These are phyloP conservation scores for Amanita phalloides DNA, from an alignment of 768 basidiomycete genomes.

Conservation along the genomic window DNA sequence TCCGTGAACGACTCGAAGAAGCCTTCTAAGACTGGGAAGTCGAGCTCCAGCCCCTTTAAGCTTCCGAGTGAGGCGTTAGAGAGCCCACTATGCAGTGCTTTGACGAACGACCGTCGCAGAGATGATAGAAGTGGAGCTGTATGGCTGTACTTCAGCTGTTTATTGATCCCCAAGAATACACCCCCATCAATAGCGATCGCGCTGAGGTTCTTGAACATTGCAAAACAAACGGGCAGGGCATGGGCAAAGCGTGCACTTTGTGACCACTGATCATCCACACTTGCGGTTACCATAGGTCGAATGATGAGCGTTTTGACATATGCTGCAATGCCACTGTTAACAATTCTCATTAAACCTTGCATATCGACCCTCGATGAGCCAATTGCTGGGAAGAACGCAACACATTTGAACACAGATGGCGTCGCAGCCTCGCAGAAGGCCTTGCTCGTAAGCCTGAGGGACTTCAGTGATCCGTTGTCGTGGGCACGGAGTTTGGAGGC, in stretches of 20 bases:
- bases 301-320: conserved; percentile 1
- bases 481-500: neutral
- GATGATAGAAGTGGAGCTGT: neutral
- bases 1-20: neutral
- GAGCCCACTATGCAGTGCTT: neutral
- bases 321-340: neutral
- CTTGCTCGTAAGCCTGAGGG: neutral
- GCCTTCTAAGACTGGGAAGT: conserved; percentile 1
- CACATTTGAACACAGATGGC: neutral
- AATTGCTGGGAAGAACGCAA: neutral
- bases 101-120: neutral
- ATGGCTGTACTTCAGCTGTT: neutral
- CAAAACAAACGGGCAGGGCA: conserved; percentile 2
- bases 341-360: neutral
- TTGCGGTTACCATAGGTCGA: neutral
- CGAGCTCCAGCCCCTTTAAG: neutral
- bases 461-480: neutral
- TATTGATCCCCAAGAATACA: neutral
- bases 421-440: neutral
- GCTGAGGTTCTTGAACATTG: neutral
- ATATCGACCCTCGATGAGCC: neutral
- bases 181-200: neutral
- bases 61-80: neutral
- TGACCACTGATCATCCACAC: neutral
- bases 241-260: neutral